Base-by-base conservation (phyloP, 2,329 filamentous ascomycete species). In the Berkeleyomyces rouxiae region DNA sequence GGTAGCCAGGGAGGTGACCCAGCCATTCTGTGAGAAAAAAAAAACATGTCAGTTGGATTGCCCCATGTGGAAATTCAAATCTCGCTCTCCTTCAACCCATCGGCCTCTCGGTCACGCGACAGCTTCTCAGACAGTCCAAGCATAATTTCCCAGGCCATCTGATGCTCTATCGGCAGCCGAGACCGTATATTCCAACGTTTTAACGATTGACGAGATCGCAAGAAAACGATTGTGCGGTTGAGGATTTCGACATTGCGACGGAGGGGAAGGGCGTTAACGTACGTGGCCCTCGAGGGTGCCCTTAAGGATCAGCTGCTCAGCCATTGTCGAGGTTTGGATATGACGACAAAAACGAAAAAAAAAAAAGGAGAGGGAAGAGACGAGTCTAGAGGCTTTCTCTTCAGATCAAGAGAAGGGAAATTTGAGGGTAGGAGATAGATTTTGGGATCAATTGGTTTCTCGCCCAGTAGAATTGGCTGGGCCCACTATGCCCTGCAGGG, bases 1-100 rank as follows among this genome's bases (percentile, higher is more conserved):
- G 77, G 92, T 97, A 73, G 92, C 92, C 80, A 97, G 84, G 81
- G 85, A 90, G 79, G 92, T 97, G 81, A 97, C 92, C 92, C 92
- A 97, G 84, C 92, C 92, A 83, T 88, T 93, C 81, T 84, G 71
- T 68, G 31, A 55, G 33, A 68, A 59, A 64, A 53, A 13, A 59
- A 60, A 61, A 49, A 31, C 58, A 59, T 64, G 57, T 65, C 62
- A 62, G 64, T 55, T 23, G 61, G 47, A 61, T 64, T 59, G 59
- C 58, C 58, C 63, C 55, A 60, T 63, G 42, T 59, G 13, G 58
- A 61, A 37, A 59, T 55, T 60, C 43, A 49, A 39, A 44, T 23
- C 23, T 57, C 57, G 62, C 62, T 64, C 23, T 60, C 55, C 47
- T 55, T 23, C 47, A 64, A 58, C 2, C 47, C 43, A 51, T 51